phyloP scores from a whole-genome alignment of 148 eudicot genomes.

The Agrostemma githago region DNA sequence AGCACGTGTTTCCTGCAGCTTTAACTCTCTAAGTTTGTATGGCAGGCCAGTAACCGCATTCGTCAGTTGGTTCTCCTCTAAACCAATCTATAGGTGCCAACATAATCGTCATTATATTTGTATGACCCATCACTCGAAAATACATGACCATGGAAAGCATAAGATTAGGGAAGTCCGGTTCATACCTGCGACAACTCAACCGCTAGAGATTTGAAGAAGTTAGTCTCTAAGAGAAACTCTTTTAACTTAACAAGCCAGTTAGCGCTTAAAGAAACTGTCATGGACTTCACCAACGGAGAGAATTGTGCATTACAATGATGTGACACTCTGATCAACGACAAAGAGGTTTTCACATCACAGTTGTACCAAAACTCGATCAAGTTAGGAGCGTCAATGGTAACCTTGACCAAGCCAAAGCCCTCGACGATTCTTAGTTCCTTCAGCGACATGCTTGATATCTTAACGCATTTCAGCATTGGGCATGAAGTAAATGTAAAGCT shows the following conservation, averaged over 20 bases:
- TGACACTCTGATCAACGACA: not conserved
- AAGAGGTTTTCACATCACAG: not conserved
- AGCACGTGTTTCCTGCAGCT: not conserved
- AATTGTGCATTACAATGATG: not conserved
- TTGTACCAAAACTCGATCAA: slow-evolving; percentile 5
- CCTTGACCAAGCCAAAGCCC: not conserved
- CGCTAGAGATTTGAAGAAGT: not conserved
- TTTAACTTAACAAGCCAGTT: not conserved
- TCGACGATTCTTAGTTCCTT: not conserved
- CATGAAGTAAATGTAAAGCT: not conserved
- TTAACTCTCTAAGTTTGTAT: slow-evolving; percentile 4
- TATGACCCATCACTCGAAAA: not conserved
- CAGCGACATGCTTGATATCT: not conserved
- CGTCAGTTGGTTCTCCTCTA: not conserved
- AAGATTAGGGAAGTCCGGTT: not conserved
- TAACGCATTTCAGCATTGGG: not conserved
- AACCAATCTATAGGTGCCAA: not conserved
- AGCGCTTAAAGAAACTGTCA: too few relatives aligned
- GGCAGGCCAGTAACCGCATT: not conserved
- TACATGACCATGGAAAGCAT: not conserved
- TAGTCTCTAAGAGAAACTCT: not conserved
- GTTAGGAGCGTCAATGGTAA: slow-evolving; percentile 9
- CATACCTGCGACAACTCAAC: not conserved
- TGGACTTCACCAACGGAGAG: not conserved
- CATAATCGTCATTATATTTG: not conserved